Conservation (phyloP, 192 early-diverging fungal genomes). For the Tieghemiomyces parasiticus region DNA sequence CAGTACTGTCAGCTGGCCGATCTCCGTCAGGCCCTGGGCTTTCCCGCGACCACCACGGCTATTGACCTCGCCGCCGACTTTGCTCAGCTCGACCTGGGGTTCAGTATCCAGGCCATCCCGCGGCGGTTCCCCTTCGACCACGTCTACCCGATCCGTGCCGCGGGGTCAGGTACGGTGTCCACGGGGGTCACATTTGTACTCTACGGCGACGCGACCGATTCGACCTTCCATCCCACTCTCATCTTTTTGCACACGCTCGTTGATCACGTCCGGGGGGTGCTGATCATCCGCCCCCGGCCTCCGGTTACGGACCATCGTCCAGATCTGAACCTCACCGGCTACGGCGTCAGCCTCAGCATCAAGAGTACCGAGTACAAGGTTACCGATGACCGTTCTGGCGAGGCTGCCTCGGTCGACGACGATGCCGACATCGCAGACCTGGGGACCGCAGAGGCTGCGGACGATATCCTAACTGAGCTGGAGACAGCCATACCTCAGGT, state of each 20-base stretch:
- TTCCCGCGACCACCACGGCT: slow-evolving; percentile 25
- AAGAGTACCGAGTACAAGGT: slow-evolving; percentile 97
- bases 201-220: slow-evolving; percentile 57
- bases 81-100: slow-evolving; percentile 14
- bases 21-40: slow-evolving; percentile 47
- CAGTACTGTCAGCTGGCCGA: slow-evolving; percentile 55
- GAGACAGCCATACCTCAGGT: neutral
- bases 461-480: neutral
- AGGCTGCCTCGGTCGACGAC: too few species aligned
- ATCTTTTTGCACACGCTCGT: slow-evolving; percentile 30
- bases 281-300: slow-evolving; percentile 64
- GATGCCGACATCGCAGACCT: too few species aligned
- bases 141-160: slow-evolving; percentile 17
- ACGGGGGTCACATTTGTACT: slow-evolving; percentile 33
- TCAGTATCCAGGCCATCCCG: slow-evolving; percentile 18
- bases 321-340: slow-evolving; percentile 58
- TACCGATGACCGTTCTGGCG: slow-evolving; percentile 62
- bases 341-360: slow-evolving; percentile 84
- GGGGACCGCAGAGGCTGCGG: too few species aligned
- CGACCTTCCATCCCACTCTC: slow-evolving; percentile 42
- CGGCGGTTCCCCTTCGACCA: slow-evolving; percentile 45
- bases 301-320: too few species aligned
- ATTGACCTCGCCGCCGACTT: slow-evolving; percentile 24
- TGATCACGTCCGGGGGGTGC: slow-evolving; percentile 29
- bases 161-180: slow-evolving; percentile 1